Base-by-base conservation (phyloP, 2,329 filamentous ascomycete genomes). In the Microcyclospora tardicrescens region DNA sequence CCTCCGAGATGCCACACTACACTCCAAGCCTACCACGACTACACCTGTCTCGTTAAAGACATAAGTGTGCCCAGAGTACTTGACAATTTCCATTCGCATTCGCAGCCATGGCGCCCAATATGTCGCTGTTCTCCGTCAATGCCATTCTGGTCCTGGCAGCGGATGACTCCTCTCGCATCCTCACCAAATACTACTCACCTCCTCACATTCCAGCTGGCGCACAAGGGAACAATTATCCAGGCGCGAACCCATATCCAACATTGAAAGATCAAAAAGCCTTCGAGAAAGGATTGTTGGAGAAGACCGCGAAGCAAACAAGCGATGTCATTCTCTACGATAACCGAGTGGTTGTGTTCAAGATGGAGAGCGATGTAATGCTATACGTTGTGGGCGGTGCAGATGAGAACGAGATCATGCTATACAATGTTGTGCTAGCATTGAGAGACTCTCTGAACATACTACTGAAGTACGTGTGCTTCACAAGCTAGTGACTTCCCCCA, bases 281-380 rank as follows among this genome's bases (percentile, higher is more conserved):
- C 57, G 91, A 98, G 65, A 95, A 95, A 68, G 91, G 87, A 5
- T 74, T 98, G 30, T 68, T 95, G 43, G 81, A 94, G 56, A 96
- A 98, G 73, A 96, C 91, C 12, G 81, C 83, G 50, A 98, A 96
- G 71, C 85, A 93, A 67, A 87, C 77, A 11, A 85, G 82, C 53
- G 91, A 96, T 66, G 91, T 98, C 54, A 93, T 98, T 52, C 77
- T 98, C 40, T 96, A 95, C 66, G 91, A 98, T 66, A 93, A 93
- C 67, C 78, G 85, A 55, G 81, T 98, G 44, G 85, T 96, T 39
- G 80, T 96, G 37, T 98, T 95, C 72, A 98, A 98, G 77, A 82
- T 82, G 68, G 91, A 98, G 69, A 86, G 84, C 52, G 91, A 98
- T 62, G 83, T 96, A 41, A 95, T 95, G 81, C 76, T 84, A 34